Evolutionary conservation across 495 filamentous ascomycete species (phyloP), one percentile per base, ranked within the genome.

Genomic region (Echria macrotheca): DNA sequence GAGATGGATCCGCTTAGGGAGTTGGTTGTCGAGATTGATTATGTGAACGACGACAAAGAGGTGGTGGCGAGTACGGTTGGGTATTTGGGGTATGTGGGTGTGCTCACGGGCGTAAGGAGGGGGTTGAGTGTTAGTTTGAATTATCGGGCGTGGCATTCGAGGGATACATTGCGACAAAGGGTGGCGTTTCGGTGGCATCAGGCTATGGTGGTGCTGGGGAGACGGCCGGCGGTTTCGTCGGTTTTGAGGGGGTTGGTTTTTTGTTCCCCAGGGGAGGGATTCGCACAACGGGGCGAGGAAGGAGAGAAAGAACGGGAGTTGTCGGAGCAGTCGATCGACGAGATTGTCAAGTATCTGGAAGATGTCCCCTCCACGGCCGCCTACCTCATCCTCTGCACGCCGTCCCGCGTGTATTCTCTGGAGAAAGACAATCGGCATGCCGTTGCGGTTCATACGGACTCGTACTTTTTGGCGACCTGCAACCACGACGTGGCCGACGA

Each of bases 11-110:
- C 60, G 10, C 60, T 85, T 23, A 69, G 83, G 15, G 61, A 70
- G 17, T 49, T 84, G 24, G 59, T 84, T 23, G 77, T 85, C 4
- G 70, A 76, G 31, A 64, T 85, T 24, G 79, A 86, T 37, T 85
- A 74, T 56, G 65, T 78, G 15, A 49, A 54, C 0, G 50, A 64
- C 1, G 54, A 46, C 1, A 48, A 60, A 21, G 64, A 64, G 0
- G 70, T 82, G 14, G 55, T 84, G 24, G 83, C 81, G 7, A 75
- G 71, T 4, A 75, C 65, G 17, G 70, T 86, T 49, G 79, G 76
- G 7, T 86, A 85, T 56, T 74, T 77, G 12, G 82, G 82, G 3
- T 84, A 79, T 46, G 77, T 84, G 14, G 82, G 82, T 21, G 66
- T 79, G 10, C 60, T 85, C 43, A 85, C 82, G 2, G 80, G 78